Evolutionary conservation across 345 rosid genomes (phyloP), one percentile per base, ranked within the genome.

Genomic region (Euphorbia peplus): DNA sequence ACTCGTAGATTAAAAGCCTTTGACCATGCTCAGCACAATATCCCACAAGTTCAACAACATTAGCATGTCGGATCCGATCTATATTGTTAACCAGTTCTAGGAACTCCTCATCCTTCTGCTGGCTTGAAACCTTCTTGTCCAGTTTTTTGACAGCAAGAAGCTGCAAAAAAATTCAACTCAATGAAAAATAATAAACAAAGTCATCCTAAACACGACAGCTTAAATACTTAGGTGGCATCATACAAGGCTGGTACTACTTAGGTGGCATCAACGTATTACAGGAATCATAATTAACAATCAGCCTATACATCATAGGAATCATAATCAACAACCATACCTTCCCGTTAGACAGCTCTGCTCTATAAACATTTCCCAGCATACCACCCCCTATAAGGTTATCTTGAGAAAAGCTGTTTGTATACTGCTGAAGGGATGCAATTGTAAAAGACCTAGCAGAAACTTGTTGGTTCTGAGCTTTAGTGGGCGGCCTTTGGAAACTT

Each of bases 1-100:
- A 92, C 80, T 95, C 97, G 29, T 83, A 90, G 64, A 92, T 81
- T 70, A 95, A 80, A 80, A 95, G 98, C 82, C 90, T 88, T 79
- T 95, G 88, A 29, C 83, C 91, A 69, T 92, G 96, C 87, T 92
- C 99, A 37, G 97, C 90, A 81, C 98, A 95, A 81, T 87, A 95
- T 50, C 99, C 99, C 84, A 84, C 84, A 61, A 95, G 91, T 71
- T 85, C 93, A 28, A 87, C 97, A 50, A 95, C 83, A 73, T 92
- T 87, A 42, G 92, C 92, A 57, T 95, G 97, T 68, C 92, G 87
- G 60, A 95, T 87, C 69, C 76, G 76, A 76, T 95, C 97, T 66
- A 95, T 74, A 74, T 79, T 79, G 80, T 90, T 85, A 56, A 95
- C 96, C 65, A 95, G 77, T 67, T 82, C 91, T 70, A 92, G 78